Evolutionary conservation across 2,329 filamentous ascomycete genomes (phyloP), one percentile per base, ranked within the genome.

Genomic region (Emmonsiellopsis sp.): DNA sequence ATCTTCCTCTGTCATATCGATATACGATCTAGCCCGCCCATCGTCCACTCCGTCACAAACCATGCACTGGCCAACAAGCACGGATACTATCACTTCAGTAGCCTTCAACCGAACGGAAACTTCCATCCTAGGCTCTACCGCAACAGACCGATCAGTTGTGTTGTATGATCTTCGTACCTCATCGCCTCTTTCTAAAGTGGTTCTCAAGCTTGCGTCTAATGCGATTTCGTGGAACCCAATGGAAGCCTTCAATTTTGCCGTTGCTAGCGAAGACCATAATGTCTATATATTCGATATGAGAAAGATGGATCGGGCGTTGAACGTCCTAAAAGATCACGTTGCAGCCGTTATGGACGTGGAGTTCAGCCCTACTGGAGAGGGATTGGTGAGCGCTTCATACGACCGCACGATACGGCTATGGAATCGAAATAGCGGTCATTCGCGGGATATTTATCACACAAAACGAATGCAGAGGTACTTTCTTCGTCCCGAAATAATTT

Each of bases 301-400:
- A 62, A 92, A 89, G 67, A 86, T 95, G 69, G 84, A 88, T 61
- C 84, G 89, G 57, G 89, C 92, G 0, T 75, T 95, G 56, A 96
- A 97, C 66, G 84, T 96, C 7, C 78, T 95, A 52, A 93, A 92
- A 70, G 89, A 92, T 62, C 89, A 95, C 66, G 90, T 95, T 48
- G 81, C 84, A 7, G 93, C 93, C 16, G 91, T 96, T 26, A 96
- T 96, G 89, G 91, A 95, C 68, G 86, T 98, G 41, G 89, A 96
- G 65, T 98, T 92, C 72, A 91, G 86, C 48, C 92, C 93, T 0
- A 97, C 93, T 0, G 93, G 93, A 55, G 87, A 96, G 68, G 91
- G 96, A 68, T 81, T 98, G 45, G 89, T 97, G 16, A 89, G 86
- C 11, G 93, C 89, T 5, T 90, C 86, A 0, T 94, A 93, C 73